phyloP scores from a whole-genome alignment of 176 grass and related monocot genomes.

The Phragmites australis region DNA sequence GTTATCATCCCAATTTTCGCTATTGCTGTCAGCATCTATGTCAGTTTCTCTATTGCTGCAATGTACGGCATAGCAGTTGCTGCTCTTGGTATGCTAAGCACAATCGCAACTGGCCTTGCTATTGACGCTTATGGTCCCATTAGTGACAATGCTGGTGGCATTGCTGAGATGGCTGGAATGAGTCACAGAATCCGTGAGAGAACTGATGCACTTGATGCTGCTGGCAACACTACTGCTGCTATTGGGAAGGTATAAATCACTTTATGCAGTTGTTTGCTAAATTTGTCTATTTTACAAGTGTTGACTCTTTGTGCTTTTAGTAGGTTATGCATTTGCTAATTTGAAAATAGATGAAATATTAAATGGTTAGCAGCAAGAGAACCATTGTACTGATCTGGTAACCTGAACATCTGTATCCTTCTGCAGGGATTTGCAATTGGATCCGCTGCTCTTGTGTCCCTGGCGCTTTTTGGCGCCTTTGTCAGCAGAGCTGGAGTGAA shows the following conservation, averaged over 20 bases:
- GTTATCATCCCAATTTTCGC: constrained; percentile 91
- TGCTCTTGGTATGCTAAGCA: constrained; percentile 95
- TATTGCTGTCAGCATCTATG: constrained; percentile 88
- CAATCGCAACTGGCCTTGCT: constrained; percentile 84
- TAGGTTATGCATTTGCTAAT: constrained; percentile 7
- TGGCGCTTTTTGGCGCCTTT: constrained; percentile 83
- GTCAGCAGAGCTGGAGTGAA: constrained; percentile 77
- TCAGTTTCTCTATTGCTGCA: constrained; percentile 84
- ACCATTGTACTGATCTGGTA: background rate
- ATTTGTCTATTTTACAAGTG: background rate
- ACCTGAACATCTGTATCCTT: constrained; percentile 7
- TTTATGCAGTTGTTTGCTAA: background rate
- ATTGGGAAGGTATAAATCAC: constrained; percentile 75
- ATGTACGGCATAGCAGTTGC: constrained; percentile 92
- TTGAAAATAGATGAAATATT: constrained; percentile 5
- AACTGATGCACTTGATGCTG: constrained; percentile 90
- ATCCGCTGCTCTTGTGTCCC: constrained; percentile 81
- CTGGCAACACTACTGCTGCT: constrained; percentile 90
- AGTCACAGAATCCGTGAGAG: constrained; percentile 95
- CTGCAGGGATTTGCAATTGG: constrained; percentile 88
- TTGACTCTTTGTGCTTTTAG: background rate
- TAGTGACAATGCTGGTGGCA: constrained; percentile 94
- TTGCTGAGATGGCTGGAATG: constrained; percentile 97
- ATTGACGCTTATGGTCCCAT: constrained; percentile 97
- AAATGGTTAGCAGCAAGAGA: background rate